Evolutionary conservation across 2,329 filamentous ascomycete genomes (phyloP).

Genomic region (Pestalotiopsis sp.): DNA sequence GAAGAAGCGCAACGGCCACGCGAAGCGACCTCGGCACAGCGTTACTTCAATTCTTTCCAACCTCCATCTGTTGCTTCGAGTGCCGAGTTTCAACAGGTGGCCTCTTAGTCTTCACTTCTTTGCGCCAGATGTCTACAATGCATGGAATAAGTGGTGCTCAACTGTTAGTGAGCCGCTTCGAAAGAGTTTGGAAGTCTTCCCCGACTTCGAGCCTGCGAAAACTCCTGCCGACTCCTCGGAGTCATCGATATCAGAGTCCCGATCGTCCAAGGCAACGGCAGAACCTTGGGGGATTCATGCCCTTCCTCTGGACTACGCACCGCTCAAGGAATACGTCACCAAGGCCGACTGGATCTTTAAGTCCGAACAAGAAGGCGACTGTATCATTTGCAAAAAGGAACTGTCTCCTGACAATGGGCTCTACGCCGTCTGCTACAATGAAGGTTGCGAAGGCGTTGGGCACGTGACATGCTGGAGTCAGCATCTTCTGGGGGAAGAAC

Average conservation of each 20-base stretch:
- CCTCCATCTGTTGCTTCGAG: conserved; percentile 77
- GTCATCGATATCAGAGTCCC: conserved; percentile 16
- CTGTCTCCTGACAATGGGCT: conserved; percentile 53
- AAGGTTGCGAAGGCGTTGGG: conserved; percentile 57
- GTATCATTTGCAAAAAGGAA: conserved; percentile 52
- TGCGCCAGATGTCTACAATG: conserved; percentile 64
- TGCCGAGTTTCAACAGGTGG: conserved; percentile 81
- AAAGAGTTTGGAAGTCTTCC: conserved; percentile 53
- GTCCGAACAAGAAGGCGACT: conserved; percentile 59
- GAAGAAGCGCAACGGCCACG: conserved; percentile 55
- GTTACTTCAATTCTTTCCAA: conserved; percentile 76
- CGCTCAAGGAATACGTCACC: conserved; percentile 54
- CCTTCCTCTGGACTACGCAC: conserved; percentile 57
- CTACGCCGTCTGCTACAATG: conserved; percentile 59
- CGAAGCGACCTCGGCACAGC: conserved; percentile 59
- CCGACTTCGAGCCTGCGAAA: conserved; percentile 52
- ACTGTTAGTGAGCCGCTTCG: conserved; percentile 50
- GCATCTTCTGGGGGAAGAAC: conserved; percentile 46
- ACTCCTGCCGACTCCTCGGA: conserved; percentile 12
- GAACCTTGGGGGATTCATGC: conserved; percentile 52
- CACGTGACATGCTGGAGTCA: conserved; percentile 64
- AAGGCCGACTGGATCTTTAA: conserved; percentile 57
- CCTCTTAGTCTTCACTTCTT: conserved; percentile 84
- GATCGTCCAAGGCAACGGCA: neutral
- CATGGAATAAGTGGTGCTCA: conserved; percentile 67